Percentiles rank a stretch among this genome's conserved stretches.
phyloP scores from a whole-genome alignment of 1,139 yeast species.

The Magnusiomyces tetraspermus region DNA sequence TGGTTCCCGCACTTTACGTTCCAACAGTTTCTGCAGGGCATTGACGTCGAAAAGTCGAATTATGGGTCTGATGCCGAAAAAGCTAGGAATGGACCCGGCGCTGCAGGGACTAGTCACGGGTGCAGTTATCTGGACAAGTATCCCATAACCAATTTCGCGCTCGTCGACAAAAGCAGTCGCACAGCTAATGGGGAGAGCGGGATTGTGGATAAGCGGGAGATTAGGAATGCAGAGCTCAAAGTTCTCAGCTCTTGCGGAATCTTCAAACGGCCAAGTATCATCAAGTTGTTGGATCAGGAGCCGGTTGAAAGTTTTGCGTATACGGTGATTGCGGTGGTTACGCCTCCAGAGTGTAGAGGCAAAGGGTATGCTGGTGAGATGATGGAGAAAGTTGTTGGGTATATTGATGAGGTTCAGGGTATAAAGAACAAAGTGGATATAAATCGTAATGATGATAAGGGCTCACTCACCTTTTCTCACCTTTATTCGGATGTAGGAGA shows the following conservation, averaged over 20 bases:
- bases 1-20: not conserved
- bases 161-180: not conserved
- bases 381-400: constrained; percentile 36
- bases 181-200: no score
- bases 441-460: constrained; percentile 31
- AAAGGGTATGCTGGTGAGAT: constrained; percentile 55
- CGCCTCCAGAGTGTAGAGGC: constrained; percentile 48
- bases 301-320: constrained; percentile 34
- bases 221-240: constrained; percentile 16
- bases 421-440: no score
- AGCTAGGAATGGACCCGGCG: no score
- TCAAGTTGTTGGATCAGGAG: constrained; percentile 20
- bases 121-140: no score
- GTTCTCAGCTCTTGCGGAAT: constrained; percentile 42
- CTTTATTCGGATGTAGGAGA: constrained; percentile 69
- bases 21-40: not conserved
- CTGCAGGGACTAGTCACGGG: no score
- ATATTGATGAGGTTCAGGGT: constrained; percentile 32
- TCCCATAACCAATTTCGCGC: not conserved
- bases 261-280: constrained; percentile 37
- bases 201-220: no score
- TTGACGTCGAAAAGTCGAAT: not conserved
- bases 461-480: constrained; percentile 38
- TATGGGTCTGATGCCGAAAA: not conserved
- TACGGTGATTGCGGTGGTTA: constrained; percentile 59